Percentiles rank a stretch among this genome's conserved stretches.
Conservation (phyloP, 2,329 filamentous ascomycete species). For the Zymoseptoria ardabiliae region DNA sequence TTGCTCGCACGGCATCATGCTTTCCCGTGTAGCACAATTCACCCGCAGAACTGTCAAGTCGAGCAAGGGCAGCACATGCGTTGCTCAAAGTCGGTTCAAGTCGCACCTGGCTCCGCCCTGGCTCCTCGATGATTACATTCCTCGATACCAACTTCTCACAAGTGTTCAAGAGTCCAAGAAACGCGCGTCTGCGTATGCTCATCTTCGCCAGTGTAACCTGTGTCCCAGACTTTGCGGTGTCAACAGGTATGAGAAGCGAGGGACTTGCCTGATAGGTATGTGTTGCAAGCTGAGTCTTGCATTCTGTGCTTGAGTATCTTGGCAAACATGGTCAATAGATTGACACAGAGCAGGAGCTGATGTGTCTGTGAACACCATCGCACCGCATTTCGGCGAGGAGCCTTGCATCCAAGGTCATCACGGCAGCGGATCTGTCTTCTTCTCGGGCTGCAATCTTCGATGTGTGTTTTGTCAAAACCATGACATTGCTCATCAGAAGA, state of each 20-base stretch:
- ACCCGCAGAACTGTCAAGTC: neutral
- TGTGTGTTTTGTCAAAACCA: conserved; percentile 77
- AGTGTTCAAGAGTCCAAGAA: conserved; percentile 65
- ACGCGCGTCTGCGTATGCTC: conserved; percentile 63
- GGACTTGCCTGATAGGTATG: conserved; percentile 60
- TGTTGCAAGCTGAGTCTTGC: neutral
- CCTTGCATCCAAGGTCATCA: conserved; percentile 77
- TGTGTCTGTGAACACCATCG: conserved; percentile 75
- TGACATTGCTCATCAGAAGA: conserved; percentile 75
- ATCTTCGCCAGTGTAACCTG: conserved; percentile 71
- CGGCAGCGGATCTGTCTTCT: conserved; percentile 74
- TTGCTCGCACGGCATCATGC: neutral
- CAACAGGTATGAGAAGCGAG: conserved; percentile 72
- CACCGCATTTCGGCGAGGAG: conserved; percentile 78
- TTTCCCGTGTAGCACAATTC: neutral
- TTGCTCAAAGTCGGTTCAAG: conserved; percentile 6
- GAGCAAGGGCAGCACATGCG: neutral
- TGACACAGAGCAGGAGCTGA: conserved; percentile 44
- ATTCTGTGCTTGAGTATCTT: neutral
- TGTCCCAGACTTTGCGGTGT: conserved; percentile 71
- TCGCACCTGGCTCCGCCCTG: conserved; percentile 52
- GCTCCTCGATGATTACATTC: conserved; percentile 65
- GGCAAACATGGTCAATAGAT: neutral
- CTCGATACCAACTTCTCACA: conserved; percentile 62
- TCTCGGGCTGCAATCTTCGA: conserved; percentile 66